Percentiles rank a stretch among this genome's conserved stretches.
Conservation (phyloP, 768 basidiomycete species). For the Boletus subcaerulescens region DNA sequence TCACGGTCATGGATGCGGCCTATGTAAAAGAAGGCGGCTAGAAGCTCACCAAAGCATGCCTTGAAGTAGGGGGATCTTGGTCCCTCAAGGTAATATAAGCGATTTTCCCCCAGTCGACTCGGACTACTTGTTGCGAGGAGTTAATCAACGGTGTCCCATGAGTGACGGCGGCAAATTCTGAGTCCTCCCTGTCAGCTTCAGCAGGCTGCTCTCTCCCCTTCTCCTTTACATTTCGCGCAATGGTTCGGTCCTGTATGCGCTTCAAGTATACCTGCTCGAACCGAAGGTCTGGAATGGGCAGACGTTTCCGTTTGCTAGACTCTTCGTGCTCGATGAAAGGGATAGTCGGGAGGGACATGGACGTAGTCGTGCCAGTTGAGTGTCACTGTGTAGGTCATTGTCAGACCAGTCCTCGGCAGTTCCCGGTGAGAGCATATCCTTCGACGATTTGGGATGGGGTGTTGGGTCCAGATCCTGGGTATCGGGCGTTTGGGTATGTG, state of each 20-base stretch:
- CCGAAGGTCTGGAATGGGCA: constrained; percentile 74
- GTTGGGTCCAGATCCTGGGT: constrained; percentile 42
- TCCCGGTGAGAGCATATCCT: constrained; percentile 17
- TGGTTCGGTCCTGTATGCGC: constrained; percentile 47
- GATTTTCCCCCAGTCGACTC: constrained; percentile 56
- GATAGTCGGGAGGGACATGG: constrained; percentile 16
- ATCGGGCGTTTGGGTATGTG: constrained; percentile 46
- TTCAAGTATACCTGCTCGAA: constrained; percentile 71
- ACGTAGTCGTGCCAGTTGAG: constrained; percentile 18
- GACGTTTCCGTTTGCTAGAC: constrained; percentile 30
- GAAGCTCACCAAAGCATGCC: constrained; percentile 60
- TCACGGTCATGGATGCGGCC: neutral
- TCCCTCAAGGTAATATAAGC: constrained; percentile 64
- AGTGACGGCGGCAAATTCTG: constrained; percentile 19
- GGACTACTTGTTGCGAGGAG: constrained; percentile 36
- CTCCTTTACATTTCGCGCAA: constrained; percentile 22
- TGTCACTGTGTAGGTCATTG: constrained; percentile 29
- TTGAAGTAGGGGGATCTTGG: constrained; percentile 64
- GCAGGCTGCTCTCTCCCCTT: constrained; percentile 27
- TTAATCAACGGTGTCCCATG: constrained; percentile 29
- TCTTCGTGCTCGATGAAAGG: constrained; percentile 12
- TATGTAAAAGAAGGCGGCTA: neutral
- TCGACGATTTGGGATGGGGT: constrained; percentile 51
- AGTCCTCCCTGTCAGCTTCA: constrained; percentile 18
- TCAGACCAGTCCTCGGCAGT: constrained; percentile 15